Conservation (phyloP, 352 stramenopile genomes). For the Phytopythium delawarense region DNA sequence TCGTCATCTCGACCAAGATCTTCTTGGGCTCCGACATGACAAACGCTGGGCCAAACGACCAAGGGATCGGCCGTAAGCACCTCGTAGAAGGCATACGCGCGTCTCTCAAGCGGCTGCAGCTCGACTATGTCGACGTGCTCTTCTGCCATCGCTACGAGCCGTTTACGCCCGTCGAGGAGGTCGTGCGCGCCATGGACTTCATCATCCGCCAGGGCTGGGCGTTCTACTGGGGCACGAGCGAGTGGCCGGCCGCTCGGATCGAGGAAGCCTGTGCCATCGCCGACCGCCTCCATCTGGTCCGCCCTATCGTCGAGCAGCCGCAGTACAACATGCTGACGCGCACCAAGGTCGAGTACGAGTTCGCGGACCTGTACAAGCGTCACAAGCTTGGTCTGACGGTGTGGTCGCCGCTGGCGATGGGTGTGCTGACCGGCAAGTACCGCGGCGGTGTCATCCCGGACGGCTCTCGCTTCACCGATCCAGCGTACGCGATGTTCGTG, state of each 20-base stretch:
- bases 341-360: conserved; percentile 53
- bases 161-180: conserved; percentile 17
- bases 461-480: conserved; percentile 27
- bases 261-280: conserved; percentile 35
- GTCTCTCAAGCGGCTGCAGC: conserved; percentile 2
- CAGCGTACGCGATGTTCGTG: background rate
- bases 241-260: conserved; percentile 57
- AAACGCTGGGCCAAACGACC: conserved; percentile 13
- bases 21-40: conserved; percentile 19
- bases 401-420: conserved; percentile 41
- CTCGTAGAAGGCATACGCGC: background rate
- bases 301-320: conserved; percentile 42
- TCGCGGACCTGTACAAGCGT: conserved; percentile 44
- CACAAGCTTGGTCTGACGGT: conserved; percentile 56
- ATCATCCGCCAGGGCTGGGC: conserved; percentile 38
- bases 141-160: conserved; percentile 47
- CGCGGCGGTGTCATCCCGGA: conserved; percentile 20
- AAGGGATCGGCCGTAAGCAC: conserved; percentile 13
- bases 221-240: conserved; percentile 19
- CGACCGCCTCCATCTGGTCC: conserved; percentile 15
- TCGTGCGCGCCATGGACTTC: conserved; percentile 59
- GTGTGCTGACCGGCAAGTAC: conserved; percentile 60
- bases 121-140: conserved; percentile 39
- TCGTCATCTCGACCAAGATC: conserved; percentile 53
- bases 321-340: conserved; percentile 68